Evolutionary conservation across 179 eudicot genomes (phyloP).

Genomic region (Heliamphora pulchella): DNA sequence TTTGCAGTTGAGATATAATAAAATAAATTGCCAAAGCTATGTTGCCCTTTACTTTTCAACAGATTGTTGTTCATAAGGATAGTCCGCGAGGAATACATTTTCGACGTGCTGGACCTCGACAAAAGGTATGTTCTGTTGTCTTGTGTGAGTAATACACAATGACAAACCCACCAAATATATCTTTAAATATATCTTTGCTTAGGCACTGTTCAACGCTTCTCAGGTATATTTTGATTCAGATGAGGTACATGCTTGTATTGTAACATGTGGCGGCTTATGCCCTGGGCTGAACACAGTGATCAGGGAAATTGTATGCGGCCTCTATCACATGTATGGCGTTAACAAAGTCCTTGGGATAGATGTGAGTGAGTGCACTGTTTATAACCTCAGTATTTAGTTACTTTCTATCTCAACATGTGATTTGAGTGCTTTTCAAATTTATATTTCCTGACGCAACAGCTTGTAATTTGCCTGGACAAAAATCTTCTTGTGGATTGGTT

Average conservation of each 20-base stretch:
- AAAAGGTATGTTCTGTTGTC: conserved; percentile 42
- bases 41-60: conserved; percentile 12
- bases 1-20: neutral
- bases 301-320: conserved; percentile 77
- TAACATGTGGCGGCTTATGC: conserved; percentile 93
- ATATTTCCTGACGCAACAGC: neutral
- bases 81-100: conserved; percentile 84
- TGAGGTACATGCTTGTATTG: conserved; percentile 84
- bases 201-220: conserved; percentile 8
- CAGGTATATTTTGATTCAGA: conserved; percentile 72
- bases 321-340: conserved; percentile 82
- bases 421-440: conserved; percentile 4
- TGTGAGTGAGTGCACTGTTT: conserved; percentile 35
- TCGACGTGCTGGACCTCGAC: conserved; percentile 96
- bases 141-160: neutral
- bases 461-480: neutral
- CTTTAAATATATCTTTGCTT: too few relatives aligned
- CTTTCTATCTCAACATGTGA: neutral
- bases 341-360: conserved; percentile 67
- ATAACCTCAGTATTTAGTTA: neutral
- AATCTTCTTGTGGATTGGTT: neutral
- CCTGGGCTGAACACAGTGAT: conserved; percentile 97
- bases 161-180: neutral
- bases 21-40: conserved; percentile 3
- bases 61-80: conserved; percentile 78